A percentile compares a stretch with the other conserved stretches of the same genome.
phyloP scores from a whole-genome alignment of 75 land plant species.

The Selaginella tamariscina region DNA sequence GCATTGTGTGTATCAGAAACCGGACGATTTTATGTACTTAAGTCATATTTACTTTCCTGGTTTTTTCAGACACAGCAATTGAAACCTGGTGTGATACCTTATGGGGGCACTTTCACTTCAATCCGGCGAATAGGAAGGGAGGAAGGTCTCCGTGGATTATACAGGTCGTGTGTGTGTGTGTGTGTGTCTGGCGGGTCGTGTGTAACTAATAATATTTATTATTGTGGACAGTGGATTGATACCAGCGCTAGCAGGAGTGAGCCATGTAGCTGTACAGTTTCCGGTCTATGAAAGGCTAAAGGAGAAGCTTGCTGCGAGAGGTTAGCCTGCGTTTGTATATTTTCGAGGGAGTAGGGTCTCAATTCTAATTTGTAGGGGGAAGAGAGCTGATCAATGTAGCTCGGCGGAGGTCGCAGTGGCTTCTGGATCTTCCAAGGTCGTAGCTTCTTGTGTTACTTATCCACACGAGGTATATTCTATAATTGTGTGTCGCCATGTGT shows the following conservation, averaged over 20 bases:
- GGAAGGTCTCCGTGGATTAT: constrained; percentile 90
- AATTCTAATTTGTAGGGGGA: too few species aligned
- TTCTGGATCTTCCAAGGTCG: not conserved
- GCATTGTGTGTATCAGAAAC: not conserved
- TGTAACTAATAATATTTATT: too few species aligned
- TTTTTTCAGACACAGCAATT: constrained; percentile 76
- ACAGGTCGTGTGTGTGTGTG: too few species aligned
- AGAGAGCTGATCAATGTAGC: too few species aligned
- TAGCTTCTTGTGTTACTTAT: not conserved
- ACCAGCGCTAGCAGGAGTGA: constrained; percentile 93
- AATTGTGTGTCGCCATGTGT: constrained; percentile 8
- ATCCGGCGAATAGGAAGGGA: constrained; percentile 68
- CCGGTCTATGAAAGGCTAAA: constrained; percentile 91
- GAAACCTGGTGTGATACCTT: constrained; percentile 57
- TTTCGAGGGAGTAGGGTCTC: too few species aligned
- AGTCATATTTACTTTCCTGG: constrained; percentile 7
- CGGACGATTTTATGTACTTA: not conserved
- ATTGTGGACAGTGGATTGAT: constrained; percentile 81
- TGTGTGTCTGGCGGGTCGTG: too few species aligned
- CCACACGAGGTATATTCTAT: not conserved
- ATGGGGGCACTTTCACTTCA: constrained; percentile 62
- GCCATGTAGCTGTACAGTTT: constrained; percentile 98
- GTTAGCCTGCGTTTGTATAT: constrained; percentile 33
- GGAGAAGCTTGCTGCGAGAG: constrained; percentile 48
- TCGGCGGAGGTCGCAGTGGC: not conserved